Conservation (phyloP, 345 rosid species). For the Brassica carinata region DNA sequence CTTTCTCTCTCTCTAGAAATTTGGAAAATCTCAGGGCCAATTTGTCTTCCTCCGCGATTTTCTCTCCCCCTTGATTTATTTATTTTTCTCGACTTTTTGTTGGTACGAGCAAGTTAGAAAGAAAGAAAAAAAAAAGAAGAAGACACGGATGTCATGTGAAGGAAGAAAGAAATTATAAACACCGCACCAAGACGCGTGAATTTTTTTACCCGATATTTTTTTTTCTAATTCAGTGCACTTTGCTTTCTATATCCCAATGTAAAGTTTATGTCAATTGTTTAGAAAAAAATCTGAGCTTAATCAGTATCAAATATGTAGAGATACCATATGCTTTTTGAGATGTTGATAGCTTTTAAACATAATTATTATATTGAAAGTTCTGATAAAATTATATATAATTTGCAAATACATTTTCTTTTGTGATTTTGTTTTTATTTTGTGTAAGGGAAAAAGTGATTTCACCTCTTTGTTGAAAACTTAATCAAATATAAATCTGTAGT, state of each 20-base stretch:
- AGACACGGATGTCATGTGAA: constrained; percentile 38
- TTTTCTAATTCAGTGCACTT: constrained; percentile 14
- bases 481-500: too few species aligned
- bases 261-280: background rate
- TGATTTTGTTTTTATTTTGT: background rate
- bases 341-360: too few species aligned
- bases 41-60: constrained; percentile 23
- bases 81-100: constrained; percentile 7
- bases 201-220: constrained; percentile 8
- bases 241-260: background rate
- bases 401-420: background rate
- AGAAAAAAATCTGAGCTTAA: background rate
- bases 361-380: background rate
- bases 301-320: background rate
- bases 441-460: too few species aligned
- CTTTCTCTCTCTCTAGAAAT: constrained; percentile 26
- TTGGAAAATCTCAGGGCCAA: constrained; percentile 21
- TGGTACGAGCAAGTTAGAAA: constrained; percentile 9
- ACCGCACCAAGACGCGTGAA: constrained; percentile 28
- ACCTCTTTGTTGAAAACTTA: too few species aligned
- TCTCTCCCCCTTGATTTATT: constrained; percentile 9
- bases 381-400: background rate
- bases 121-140: background rate
- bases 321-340: background rate
- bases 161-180: background rate